Percentiles rank a stretch among this genome's conserved stretches.
Evolutionary conservation across 345 rosid genomes (phyloP).

Genomic region (Atalantia buxifolia): DNA sequence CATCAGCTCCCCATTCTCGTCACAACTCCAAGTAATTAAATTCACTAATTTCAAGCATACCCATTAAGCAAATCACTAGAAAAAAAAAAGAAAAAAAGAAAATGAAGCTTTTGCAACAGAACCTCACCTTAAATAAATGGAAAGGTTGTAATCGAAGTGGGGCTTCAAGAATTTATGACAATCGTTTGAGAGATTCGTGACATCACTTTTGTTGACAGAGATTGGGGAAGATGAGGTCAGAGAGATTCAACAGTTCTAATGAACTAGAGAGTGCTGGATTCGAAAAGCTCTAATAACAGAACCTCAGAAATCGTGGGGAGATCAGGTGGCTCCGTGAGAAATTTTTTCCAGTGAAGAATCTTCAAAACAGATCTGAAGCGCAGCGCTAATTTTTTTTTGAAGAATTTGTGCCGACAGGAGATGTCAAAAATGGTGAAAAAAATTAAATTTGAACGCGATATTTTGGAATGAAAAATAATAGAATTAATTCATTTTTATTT

Average conservation of each 20-base stretch:
- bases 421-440: not conserved
- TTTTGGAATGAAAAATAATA: not conserved
- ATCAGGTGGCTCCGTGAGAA: constrained; percentile 15
- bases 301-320: constrained; percentile 15
- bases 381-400: constrained; percentile 22
- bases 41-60: no score
- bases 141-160: no score
- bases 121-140: no score
- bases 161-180: not conserved
- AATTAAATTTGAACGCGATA: not conserved
- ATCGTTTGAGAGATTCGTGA: constrained; percentile 1
- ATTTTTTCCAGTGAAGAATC: constrained; percentile 12
- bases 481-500: no score
- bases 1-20: not conserved
- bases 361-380: constrained; percentile 6
- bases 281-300: constrained; percentile 10
- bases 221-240: constrained; percentile 10
- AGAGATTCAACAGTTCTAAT: not conserved
- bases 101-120: no score
- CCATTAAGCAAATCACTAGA: no score
- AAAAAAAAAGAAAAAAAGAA: no score
- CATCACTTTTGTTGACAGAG: not conserved
- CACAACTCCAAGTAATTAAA: not conserved
- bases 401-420: not conserved
- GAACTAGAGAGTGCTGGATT: not conserved